Evolutionary conservation across 73 alveolate genomes (phyloP).

Genomic region (Diophrys appendiculata): DNA sequence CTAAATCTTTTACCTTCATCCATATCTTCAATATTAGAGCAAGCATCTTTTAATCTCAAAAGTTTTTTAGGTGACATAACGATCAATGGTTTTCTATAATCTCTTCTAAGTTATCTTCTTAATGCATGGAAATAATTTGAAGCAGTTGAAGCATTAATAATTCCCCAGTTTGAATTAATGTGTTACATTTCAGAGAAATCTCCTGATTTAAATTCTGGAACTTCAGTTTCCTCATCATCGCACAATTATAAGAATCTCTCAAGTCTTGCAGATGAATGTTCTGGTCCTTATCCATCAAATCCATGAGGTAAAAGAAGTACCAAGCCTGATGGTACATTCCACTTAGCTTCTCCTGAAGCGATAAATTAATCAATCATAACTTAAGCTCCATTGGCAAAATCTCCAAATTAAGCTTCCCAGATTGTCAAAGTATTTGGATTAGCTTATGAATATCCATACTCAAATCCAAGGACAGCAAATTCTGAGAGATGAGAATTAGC

Average conservation of each 20-base stretch:
- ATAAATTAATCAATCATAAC: constrained; percentile 82
- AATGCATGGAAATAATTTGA: constrained; percentile 93
- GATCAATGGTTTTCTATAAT: constrained; percentile 90
- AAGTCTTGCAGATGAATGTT: constrained; percentile 91
- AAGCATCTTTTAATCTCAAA: constrained; percentile 69
- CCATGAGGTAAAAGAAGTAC: constrained; percentile 94
- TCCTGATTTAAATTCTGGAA: constrained; percentile 44
- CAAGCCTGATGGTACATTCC: constrained; percentile 87
- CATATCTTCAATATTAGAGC: constrained; percentile 54
- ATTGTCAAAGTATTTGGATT: constrained; percentile 81
- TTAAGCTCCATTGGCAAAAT: constrained; percentile 85
- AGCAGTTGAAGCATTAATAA: constrained; percentile 84
- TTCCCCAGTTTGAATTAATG: constrained; percentile 59
- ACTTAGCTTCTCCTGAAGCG: constrained; percentile 89
- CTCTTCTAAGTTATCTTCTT: constrained; percentile 89
- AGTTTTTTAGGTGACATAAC: constrained; percentile 87
- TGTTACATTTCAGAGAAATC: constrained; percentile 14
- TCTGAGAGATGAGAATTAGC: constrained; percentile 63
- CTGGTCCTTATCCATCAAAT: constrained; percentile 97
- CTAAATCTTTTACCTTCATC: constrained; percentile 59
- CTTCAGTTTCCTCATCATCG: constrained; percentile 72
- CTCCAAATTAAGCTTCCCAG: constrained; percentile 97
- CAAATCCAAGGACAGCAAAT: constrained; percentile 76
- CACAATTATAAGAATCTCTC: constrained; percentile 83
- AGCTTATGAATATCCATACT: constrained; percentile 83